A percentile compares a stretch with the other conserved stretches of the same genome.
These are phyloP conservation scores for Neurospora terricola DNA, from an alignment of 495 filamentous ascomycete genomes.

Conservation along the genomic window DNA sequence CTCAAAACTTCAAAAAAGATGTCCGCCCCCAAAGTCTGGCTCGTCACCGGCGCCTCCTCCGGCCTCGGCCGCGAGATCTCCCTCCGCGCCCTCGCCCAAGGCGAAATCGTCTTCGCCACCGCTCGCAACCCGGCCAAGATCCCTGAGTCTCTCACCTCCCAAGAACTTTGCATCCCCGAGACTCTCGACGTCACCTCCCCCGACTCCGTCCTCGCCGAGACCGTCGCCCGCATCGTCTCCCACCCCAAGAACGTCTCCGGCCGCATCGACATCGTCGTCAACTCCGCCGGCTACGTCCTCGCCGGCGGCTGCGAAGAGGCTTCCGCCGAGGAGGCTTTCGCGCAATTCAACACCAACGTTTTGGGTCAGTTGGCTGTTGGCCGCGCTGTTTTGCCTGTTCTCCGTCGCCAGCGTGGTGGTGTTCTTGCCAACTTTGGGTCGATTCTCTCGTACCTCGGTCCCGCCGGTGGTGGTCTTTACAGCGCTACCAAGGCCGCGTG, in stretches of 20 bases:
- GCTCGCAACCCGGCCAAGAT: slow-evolving; percentile 13
- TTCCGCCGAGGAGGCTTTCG: neutral
- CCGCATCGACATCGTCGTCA: slow-evolving; percentile 39
- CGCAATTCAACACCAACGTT: slow-evolving; percentile 36
- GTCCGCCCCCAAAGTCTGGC: slow-evolving; percentile 14
- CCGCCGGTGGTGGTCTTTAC: slow-evolving; percentile 34
- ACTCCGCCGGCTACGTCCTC: slow-evolving; percentile 38
- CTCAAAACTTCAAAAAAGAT: neutral
- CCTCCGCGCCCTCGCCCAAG: slow-evolving; percentile 29
- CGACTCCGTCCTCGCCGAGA: slow-evolving; percentile 19
- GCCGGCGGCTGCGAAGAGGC: slow-evolving; percentile 36
- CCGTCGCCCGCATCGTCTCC: slow-evolving; percentile 7
- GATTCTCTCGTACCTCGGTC: slow-evolving; percentile 22
- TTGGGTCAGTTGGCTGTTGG: slow-evolving; percentile 34
- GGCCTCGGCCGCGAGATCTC: slow-evolving; percentile 41
- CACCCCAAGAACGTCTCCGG: slow-evolving; percentile 20
- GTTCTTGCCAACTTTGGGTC: no score
- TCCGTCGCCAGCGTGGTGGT: slow-evolving; percentile 26
- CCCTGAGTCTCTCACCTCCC: neutral
- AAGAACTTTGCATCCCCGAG: slow-evolving; percentile 21
- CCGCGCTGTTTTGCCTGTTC: slow-evolving; percentile 36
- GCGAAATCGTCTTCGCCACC: slow-evolving; percentile 39
- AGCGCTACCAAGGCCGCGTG: slow-evolving; percentile 44
- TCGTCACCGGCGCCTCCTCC: slow-evolving; percentile 45
- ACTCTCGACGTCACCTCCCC: slow-evolving; percentile 19